These are phyloP conservation scores for Rhizopogon vulgaris DNA, from an alignment of 768 basidiomycete species.

Conservation along the genomic window DNA sequence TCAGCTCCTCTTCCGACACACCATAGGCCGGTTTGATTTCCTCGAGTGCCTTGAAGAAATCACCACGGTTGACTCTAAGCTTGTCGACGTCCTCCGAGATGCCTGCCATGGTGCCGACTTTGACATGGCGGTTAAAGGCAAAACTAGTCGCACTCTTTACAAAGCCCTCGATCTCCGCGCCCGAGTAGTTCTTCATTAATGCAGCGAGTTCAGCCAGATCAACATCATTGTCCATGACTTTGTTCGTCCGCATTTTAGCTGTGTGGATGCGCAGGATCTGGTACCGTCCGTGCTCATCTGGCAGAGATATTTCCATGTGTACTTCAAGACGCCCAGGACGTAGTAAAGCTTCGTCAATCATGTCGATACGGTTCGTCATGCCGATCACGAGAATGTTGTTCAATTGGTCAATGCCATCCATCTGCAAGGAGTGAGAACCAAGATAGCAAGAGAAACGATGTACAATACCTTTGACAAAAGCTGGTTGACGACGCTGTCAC, in stretches of 20 bases:
- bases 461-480: slow-evolving; percentile 81
- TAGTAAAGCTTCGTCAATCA: slow-evolving; percentile 97
- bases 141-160: slow-evolving; percentile 99
- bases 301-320: slow-evolving; percentile 98
- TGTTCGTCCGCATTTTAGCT: slow-evolving; percentile 85
- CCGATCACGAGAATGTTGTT: slow-evolving; percentile 99
- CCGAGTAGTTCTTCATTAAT: slow-evolving; percentile 94
- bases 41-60: slow-evolving; percentile 87
- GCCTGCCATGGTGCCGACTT: slow-evolving; percentile 95
- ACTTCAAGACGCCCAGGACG: slow-evolving; percentile 98
- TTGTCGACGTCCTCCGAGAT: slow-evolving; percentile 95
- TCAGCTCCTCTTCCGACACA: slow-evolving; percentile 93
- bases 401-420: slow-evolving; percentile 98
- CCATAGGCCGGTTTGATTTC: slow-evolving; percentile 97
- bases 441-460: not conserved
- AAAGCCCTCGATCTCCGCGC: slow-evolving; percentile 92
- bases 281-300: slow-evolving; percentile 85
- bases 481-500: slow-evolving; percentile 99
- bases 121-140: slow-evolving; percentile 95
- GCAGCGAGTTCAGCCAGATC: slow-evolving; percentile 76
- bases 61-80: slow-evolving; percentile 75
- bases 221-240: slow-evolving; percentile 84
- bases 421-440: slow-evolving; percentile 41
- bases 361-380: slow-evolving; percentile 97
- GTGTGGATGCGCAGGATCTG: slow-evolving; percentile 98